These are phyloP conservation scores for Epipyxis sp. DNA, from an alignment of 108 stramenopile genomes.

Conservation along the genomic window DNA sequence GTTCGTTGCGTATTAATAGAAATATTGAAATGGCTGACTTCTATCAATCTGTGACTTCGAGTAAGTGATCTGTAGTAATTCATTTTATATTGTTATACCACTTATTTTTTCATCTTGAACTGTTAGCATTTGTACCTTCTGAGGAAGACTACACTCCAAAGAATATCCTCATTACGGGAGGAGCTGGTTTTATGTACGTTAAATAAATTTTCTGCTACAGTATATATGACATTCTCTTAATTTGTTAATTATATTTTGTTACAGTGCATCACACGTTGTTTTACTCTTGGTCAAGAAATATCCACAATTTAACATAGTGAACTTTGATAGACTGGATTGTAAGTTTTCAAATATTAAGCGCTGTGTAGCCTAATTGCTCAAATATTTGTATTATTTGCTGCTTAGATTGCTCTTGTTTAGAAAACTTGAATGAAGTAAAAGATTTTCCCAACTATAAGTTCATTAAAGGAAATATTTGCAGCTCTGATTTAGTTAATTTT, in stretches of 20 bases:
- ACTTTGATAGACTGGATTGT: slow-evolving; percentile 89
- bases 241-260: slow-evolving; percentile 38
- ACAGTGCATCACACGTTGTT: slow-evolving; percentile 90
- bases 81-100: neutral
- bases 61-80: no score
- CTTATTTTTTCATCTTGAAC: neutral
- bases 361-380: neutral
- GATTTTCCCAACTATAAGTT: slow-evolving; percentile 83
- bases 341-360: neutral
- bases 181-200: slow-evolving; percentile 69
- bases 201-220: neutral
- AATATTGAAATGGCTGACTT: no score
- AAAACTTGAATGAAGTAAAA: slow-evolving; percentile 71
- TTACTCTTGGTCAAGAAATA: slow-evolving; percentile 90
- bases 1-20: no score
- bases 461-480: slow-evolving; percentile 91
- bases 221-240: neutral
- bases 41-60: no score
- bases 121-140: neutral
- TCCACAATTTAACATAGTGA: slow-evolving; percentile 90
- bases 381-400: neutral
- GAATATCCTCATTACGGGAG: slow-evolving; percentile 91
- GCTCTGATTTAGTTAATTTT: slow-evolving; percentile 86
- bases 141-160: slow-evolving; percentile 51
- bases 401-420: slow-evolving; percentile 83